Evolutionary conservation across 108 stramenopile species (phyloP).

Genomic region (Conticribra guillardii): DNA sequence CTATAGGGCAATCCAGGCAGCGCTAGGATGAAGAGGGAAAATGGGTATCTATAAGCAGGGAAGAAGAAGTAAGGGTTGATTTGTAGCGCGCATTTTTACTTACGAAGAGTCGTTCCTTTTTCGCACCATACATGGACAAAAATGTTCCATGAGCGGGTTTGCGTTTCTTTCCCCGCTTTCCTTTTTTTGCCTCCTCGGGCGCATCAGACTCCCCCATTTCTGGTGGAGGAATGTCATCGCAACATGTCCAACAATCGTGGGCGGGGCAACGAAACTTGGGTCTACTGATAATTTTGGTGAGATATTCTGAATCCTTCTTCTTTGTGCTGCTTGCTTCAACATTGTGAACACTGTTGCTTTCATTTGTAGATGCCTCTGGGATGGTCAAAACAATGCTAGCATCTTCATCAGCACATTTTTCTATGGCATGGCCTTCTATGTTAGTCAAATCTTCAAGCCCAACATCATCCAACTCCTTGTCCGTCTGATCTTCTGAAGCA

Average conservation of each 20-base stretch:
- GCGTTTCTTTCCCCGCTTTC: constrained; percentile 39
- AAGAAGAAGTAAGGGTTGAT: constrained; percentile 5
- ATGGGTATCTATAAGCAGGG: neutral
- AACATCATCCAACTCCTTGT: constrained; percentile 35
- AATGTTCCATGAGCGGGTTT: constrained; percentile 27
- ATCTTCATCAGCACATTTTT: too few relatives aligned
- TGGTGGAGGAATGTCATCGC: constrained; percentile 47
- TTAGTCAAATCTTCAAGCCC: too few relatives aligned
- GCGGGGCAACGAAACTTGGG: constrained; percentile 86
- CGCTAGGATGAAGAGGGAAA: constrained; percentile 39
- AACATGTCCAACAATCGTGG: constrained; percentile 93
- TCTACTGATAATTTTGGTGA: constrained; percentile 16
- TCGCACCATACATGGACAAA: constrained; percentile 45
- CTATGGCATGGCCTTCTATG: too few relatives aligned
- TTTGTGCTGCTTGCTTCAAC: neutral
- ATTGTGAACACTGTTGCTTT: too few relatives aligned
- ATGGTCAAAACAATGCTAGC: neutral
- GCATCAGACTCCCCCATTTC: constrained; percentile 12
- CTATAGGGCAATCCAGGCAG: constrained; percentile 83
- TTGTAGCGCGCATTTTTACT: constrained; percentile 11
- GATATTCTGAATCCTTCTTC: neutral
- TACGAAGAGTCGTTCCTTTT: constrained; percentile 50
- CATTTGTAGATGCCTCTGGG: neutral
- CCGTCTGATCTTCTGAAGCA: neutral
- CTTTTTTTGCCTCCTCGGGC: constrained; percentile 16